Evolutionary conservation across 2,329 filamentous ascomycete species (phyloP).

Genomic region (Cadophora malorum): DNA sequence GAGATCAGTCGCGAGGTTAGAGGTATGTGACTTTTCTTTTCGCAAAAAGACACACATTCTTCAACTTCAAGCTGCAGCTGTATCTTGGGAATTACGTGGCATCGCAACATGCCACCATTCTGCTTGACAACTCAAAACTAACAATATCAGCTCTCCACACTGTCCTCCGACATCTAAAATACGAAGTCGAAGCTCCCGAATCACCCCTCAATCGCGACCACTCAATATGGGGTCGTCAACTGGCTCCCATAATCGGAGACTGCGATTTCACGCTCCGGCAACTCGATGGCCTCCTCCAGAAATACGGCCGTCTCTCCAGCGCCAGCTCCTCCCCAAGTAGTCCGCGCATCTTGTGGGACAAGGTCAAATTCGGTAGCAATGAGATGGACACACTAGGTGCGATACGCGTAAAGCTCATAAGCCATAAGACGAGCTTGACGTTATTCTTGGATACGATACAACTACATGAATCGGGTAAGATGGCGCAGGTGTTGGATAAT

Average conservation of each 20-base stretch:
- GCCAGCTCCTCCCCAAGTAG: constrained; percentile 25
- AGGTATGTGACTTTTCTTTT: constrained; percentile 31
- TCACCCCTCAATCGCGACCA: constrained; percentile 58
- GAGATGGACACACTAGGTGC: constrained; percentile 44
- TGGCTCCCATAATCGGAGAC: constrained; percentile 60
- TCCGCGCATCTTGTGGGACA: constrained; percentile 38
- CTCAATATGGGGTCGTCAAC: constrained; percentile 55
- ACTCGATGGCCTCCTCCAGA: constrained; percentile 59
- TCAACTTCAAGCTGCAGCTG: neutral
- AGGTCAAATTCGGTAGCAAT: constrained; percentile 41
- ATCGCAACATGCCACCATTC: neutral
- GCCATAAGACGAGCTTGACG: constrained; percentile 60
- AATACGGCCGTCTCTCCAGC: constrained; percentile 47
- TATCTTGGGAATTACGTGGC: neutral
- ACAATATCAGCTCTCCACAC: constrained; percentile 54
- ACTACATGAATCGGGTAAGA: constrained; percentile 54
- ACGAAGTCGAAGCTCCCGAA: constrained; percentile 62
- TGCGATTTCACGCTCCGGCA: constrained; percentile 61
- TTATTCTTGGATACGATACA: constrained; percentile 65
- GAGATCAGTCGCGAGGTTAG: constrained; percentile 58
- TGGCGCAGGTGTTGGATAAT: constrained; percentile 42
- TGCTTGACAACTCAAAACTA: constrained; percentile 3
- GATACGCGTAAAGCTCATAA: constrained; percentile 52
- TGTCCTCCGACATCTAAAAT: constrained; percentile 62
- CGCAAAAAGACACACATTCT: neutral